Evolutionary conservation across 2,329 filamentous ascomycete species (phyloP), one percentile per base, ranked within the genome.

Genomic region (Gaeumannomyces sp.): DNA sequence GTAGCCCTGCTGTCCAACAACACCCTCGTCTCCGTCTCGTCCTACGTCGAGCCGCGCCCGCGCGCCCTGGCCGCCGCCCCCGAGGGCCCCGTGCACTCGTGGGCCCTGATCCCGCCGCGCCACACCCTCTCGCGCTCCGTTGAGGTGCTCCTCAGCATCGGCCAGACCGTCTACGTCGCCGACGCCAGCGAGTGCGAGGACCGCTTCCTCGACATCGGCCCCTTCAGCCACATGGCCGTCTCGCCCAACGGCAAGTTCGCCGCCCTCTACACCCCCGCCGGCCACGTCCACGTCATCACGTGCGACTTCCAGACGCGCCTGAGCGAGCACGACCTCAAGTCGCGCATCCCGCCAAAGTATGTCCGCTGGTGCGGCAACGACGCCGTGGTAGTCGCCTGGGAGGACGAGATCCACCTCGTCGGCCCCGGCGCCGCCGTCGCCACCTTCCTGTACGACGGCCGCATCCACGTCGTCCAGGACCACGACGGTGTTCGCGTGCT

Each of bases 311-410:
- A 97, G 74, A 93, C 90, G 72, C 89, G 93, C 65, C 81, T 97
- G 67, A 94, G 93, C 73, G 93, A 98, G 77, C 94, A 98, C 73
- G 88, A 97, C 72, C 94, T 93, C 0, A 89, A 89, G 69, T 93
- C 92, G 13, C 90, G 89, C 74, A 96, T 92, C 6, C 83, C 89
- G 1, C 95, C 95, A 4, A 90, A 92, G 71, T 92, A 95, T 68
- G 84, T 99, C 67, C 89, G 95, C 71, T 99, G 95, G 95, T 99
- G 95, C 75, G 95, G 95, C 6, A 94, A 95, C 71, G 94, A 98
- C 76, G 92, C 93, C 19, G 90, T 95, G 4, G 86, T 97, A 33
- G 87, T 99, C 71, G 93, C 93, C 0, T 99, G 95, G 95, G 95
- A 98, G 73, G 95, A 99, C 73, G 95, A 99, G 75, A 89, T 99